These are phyloP conservation scores for Ulota crispa DNA, from an alignment of 225 moss, liverwort and hornwort genomes.

Conservation along the genomic window DNA sequence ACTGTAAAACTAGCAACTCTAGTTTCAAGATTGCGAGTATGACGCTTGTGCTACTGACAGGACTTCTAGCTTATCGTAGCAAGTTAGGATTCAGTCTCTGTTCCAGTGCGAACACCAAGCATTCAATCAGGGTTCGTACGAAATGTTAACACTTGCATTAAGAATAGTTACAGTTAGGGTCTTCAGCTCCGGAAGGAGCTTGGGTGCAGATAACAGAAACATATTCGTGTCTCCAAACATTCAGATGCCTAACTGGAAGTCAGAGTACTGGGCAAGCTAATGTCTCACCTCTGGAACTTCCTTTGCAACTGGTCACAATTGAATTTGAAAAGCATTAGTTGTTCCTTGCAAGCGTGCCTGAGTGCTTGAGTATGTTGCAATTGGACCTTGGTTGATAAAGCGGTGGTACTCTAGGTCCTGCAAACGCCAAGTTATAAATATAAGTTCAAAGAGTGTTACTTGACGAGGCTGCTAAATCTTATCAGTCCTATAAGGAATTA, in stretches of 20 bases:
- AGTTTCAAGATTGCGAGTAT: neutral
- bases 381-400: neutral
- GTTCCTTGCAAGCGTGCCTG: conserved; percentile 11
- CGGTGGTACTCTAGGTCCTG: conserved; percentile 1
- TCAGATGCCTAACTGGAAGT: neutral
- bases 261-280: neutral
- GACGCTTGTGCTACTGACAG: neutral
- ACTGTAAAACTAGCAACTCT: neutral
- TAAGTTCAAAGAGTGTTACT: conserved; percentile 6
- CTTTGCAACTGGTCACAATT: conserved; percentile 6
- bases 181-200: neutral
- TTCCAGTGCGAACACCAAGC: neutral
- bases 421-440: neutral
- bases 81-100: neutral
- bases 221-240: neutral
- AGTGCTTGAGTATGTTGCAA: neutral
- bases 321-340: conserved; percentile 36
- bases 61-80: neutral
- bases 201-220: neutral
- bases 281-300: conserved; percentile 32
- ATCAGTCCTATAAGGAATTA: neutral
- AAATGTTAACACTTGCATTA: neutral
- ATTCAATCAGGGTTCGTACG: neutral
- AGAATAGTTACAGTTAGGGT: neutral
- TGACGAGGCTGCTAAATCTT: neutral